Conservation (phyloP, 371 early-diverging fungal species). For the Rhizomucor miehei region DNA sequence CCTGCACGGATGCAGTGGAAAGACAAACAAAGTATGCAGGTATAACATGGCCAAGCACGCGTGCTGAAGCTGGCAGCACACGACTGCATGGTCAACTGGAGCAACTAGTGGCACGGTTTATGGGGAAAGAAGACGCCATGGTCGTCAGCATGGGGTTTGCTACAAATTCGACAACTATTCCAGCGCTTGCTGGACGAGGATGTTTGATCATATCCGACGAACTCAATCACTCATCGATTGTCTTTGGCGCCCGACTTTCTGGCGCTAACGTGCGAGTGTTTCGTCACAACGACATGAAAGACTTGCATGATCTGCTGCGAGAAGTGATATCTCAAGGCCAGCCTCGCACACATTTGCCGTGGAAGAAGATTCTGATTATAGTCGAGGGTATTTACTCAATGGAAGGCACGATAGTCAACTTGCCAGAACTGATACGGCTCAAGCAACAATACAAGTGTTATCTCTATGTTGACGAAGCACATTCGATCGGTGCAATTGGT, state of each 20-base stretch:
- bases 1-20: constrained; percentile 93
- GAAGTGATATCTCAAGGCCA: constrained; percentile 98
- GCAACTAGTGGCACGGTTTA: constrained; percentile 90
- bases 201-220: constrained; percentile 97
- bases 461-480: constrained; percentile 99
- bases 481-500: constrained; percentile 98
- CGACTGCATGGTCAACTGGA: constrained; percentile 85
- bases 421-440: constrained; percentile 90
- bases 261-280: constrained; percentile 95
- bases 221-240: constrained; percentile 96
- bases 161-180: constrained; percentile 98
- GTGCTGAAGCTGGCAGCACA: constrained; percentile 67
- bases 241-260: constrained; percentile 95
- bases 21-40: constrained; percentile 64
- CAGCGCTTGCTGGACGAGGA: constrained; percentile 82
- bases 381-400: constrained; percentile 99
- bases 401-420: constrained; percentile 96
- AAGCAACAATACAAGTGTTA: constrained; percentile 96
- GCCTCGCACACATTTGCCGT: constrained; percentile 97
- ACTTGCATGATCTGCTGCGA: constrained; percentile 86
- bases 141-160: constrained; percentile 99
- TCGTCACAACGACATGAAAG: constrained; percentile 89
- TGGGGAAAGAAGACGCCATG: constrained; percentile 94
- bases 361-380: constrained; percentile 98
- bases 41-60: constrained; percentile 61